Evolutionary conservation across 768 basidiomycete genomes (phyloP), one percentile per base, ranked within the genome.

Genomic region (Suillus fuscotomentosus): DNA sequence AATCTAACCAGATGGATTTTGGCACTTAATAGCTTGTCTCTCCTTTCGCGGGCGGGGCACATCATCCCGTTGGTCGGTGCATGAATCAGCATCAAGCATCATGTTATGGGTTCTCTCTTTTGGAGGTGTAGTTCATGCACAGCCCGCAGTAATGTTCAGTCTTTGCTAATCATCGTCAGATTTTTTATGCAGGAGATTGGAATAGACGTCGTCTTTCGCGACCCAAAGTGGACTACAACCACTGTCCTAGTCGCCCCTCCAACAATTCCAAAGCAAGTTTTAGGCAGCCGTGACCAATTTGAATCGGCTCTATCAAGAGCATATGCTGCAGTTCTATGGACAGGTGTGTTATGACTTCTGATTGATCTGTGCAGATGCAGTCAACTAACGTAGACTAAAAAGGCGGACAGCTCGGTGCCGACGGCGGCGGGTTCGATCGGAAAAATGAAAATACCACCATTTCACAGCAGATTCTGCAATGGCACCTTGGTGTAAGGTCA

Each of bases 401-500:
- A 70, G 69, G n/a, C 45, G 66, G 69, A 54, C 61, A 68, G 24
- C 1, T 65, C 1, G 69, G 66, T 9, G 13, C 56, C 56, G 17
- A 0, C 3, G 34, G 56, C 13, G 63, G 66, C n/a, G 69, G 66
- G 17, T 65, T 68, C 60, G 47, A 70, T 11, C n/a, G 47, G 3
- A 22, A 15, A 7, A 3, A 2, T 14, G 64, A 63, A 17, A 34
- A 39, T 36, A 63, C 55, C n/a, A 51, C 34, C 54, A 66, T 68
- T 5, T 63, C 50, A 13, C 63, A 70, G 7, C 54, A 59, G 24
- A n/a, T 50, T 11, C 65, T 56, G 38, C 3, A 60, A 41, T 68
- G 59, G 66, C 64, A 66, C 24, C 34, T 70, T 34, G 63, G 70
- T 65, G 69, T 70, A 13, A 63, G 69, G 22, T 10, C 7, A 14